Conservation (phyloP, 306 rosid species). For the peach (Prunus persica) region DNA sequence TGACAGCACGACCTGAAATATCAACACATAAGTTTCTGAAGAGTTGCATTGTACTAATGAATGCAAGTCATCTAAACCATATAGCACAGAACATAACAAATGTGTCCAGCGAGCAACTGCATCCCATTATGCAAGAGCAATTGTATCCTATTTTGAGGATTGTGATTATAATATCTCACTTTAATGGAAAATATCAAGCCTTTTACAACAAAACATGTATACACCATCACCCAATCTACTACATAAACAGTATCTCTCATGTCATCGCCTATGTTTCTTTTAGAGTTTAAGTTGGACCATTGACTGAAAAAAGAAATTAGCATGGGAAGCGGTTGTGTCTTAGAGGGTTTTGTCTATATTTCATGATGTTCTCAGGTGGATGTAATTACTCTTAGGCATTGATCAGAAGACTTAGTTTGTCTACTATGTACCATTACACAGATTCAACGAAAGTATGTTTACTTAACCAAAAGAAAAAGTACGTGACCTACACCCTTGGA, state of each 20-base stretch:
- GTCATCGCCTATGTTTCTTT: not conserved
- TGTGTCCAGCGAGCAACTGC: not conserved
- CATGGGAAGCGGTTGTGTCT: too few species aligned
- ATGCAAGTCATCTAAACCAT: not conserved
- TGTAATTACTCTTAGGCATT: too few species aligned
- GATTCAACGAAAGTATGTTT: too few species aligned
- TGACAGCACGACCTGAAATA: constrained; percentile 82
- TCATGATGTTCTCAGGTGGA: too few species aligned
- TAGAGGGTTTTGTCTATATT: too few species aligned
- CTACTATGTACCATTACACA: too few species aligned
- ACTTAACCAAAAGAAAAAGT: too few species aligned
- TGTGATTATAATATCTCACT: not conserved
- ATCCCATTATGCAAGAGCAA: not conserved
- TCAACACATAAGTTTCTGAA: constrained; percentile 12
- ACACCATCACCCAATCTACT: not conserved
- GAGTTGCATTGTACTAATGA: not conserved
- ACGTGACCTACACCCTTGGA: not conserved
- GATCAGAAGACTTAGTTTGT: too few species aligned
- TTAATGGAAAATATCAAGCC: not conserved
- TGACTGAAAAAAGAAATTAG: too few species aligned
- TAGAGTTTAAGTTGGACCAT: not conserved
- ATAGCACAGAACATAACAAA: not conserved
- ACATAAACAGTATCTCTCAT: not conserved
- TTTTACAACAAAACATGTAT: not conserved
- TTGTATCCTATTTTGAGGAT: not conserved